These are phyloP conservation scores for Magnolia kwangsiensis DNA, from an alignment of 164 flowering plant species.

Conservation along the genomic window DNA sequence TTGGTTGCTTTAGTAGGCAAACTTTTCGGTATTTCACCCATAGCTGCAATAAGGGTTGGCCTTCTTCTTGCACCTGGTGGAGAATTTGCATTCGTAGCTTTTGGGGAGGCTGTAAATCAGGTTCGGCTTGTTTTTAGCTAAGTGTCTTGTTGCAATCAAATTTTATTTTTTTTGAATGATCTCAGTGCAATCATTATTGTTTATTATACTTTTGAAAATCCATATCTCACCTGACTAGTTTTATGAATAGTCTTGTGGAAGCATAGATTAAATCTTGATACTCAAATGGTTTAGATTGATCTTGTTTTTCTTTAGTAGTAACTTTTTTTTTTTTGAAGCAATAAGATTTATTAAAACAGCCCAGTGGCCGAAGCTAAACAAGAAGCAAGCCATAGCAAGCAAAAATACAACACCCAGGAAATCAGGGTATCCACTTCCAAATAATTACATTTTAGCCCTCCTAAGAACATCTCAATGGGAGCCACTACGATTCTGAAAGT, in stretches of 20 bases:
- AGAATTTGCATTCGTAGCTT: conserved; percentile 99
- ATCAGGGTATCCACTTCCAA: no score
- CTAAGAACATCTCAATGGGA: no score
- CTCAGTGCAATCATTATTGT: neutral
- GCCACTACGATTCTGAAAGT: no score
- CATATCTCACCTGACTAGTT: neutral
- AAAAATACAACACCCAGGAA: no score
- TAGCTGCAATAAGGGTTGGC: conserved; percentile 93
- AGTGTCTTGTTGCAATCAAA: neutral
- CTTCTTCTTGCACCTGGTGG: conserved; percentile 99
- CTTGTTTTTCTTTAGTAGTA: no score
- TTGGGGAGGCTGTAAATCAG: conserved; percentile 99
- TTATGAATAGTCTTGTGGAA: neutral
- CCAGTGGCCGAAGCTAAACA: no score
- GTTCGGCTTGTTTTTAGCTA: conserved; percentile 27
- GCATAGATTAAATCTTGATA: neutral
- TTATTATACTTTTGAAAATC: neutral
- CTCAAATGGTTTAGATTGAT: conserved; percentile 1
- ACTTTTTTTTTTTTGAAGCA: no score
- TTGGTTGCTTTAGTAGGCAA: conserved; percentile 81
- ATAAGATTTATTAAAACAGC: no score
- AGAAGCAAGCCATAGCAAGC: no score
- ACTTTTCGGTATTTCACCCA: conserved; percentile 80
- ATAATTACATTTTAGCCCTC: no score
- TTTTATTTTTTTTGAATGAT: neutral